Conservation (phyloP, 2,329 filamentous ascomycete species). For the Rhexocercosporidium sp. region DNA sequence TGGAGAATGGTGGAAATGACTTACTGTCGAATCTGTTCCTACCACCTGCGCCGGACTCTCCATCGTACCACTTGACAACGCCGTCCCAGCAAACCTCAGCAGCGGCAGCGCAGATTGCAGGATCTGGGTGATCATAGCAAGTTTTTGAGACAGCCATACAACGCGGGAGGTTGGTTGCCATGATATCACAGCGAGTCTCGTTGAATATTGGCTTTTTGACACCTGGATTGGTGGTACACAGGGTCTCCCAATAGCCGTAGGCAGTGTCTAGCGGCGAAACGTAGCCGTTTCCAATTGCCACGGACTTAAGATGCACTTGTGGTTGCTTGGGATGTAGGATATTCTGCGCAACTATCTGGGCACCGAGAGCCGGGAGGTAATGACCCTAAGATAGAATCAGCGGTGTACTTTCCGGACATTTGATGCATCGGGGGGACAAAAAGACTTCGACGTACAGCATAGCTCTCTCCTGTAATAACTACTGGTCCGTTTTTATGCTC, state of each 20-base stretch:
- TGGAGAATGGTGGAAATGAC: background rate
- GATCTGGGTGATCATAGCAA: slow-evolving; percentile 48
- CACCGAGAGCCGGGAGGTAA: slow-evolving; percentile 52
- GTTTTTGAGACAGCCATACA: slow-evolving; percentile 48
- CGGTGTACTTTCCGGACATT: background rate
- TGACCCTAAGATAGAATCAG: slow-evolving; percentile 45
- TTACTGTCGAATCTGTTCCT: slow-evolving; percentile 51
- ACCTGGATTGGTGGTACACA: slow-evolving; percentile 52
- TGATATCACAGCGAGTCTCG: slow-evolving; percentile 51
- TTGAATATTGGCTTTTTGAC: slow-evolving; percentile 50
- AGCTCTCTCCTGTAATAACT: slow-evolving; percentile 55
- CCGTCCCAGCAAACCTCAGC: slow-evolving; percentile 45
- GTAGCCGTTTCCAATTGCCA: slow-evolving; percentile 53
- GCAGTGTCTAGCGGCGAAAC: slow-evolving; percentile 48
- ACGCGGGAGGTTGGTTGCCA: slow-evolving; percentile 51
- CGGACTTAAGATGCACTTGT: slow-evolving; percentile 50
- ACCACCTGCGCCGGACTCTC: slow-evolving; percentile 46
- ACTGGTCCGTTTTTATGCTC: slow-evolving; percentile 46
- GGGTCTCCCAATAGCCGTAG: slow-evolving; percentile 53
- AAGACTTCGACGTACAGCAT: slow-evolving; percentile 44
- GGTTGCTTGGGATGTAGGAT: slow-evolving; percentile 46
- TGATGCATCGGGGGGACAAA: background rate
- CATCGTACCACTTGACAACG: slow-evolving; percentile 48
- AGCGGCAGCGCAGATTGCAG: slow-evolving; percentile 48
- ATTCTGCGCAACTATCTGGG: slow-evolving; percentile 52